These are phyloP conservation scores for Beauveria caledonica DNA, from an alignment of 2,329 filamentous ascomycete species.

Conservation along the genomic window DNA sequence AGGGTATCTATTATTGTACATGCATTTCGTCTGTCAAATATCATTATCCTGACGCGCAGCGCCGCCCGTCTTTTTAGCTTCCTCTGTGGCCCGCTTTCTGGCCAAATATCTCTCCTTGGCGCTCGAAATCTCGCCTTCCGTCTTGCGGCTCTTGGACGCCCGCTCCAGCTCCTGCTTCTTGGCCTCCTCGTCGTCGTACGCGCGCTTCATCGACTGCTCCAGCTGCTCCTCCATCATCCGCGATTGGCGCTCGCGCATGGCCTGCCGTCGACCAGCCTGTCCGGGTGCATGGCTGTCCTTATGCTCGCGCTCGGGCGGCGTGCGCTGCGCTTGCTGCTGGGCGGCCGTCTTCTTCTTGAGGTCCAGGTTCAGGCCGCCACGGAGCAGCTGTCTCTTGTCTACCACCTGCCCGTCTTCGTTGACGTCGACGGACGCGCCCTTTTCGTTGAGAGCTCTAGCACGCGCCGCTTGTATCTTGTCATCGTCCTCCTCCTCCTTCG, in stretches of 20 bases:
- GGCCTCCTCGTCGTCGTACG: slow-evolving; percentile 59
- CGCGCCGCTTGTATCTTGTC: slow-evolving; percentile 53
- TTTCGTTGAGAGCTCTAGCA: slow-evolving; percentile 59
- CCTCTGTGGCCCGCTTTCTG: slow-evolving; percentile 65
- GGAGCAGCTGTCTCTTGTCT: slow-evolving; percentile 73
- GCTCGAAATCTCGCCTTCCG: slow-evolving; percentile 63
- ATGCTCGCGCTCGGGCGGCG: slow-evolving; percentile 21
- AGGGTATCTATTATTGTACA: slow-evolving; percentile 22
- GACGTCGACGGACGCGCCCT: slow-evolving; percentile 53
- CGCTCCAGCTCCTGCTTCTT: slow-evolving; percentile 56
- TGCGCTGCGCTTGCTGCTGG: slow-evolving; percentile 24
- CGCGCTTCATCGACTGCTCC: slow-evolving; percentile 62
- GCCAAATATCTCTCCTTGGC: slow-evolving; percentile 75
- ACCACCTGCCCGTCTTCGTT: slow-evolving; percentile 80
- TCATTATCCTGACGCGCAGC: slow-evolving; percentile 17
- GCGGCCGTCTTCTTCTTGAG: slow-evolving; percentile 46
- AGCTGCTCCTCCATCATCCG: slow-evolving; percentile 74
- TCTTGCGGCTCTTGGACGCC: slow-evolving; percentile 69
- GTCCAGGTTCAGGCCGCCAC: slow-evolving; percentile 65
- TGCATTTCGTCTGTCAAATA: neutral
- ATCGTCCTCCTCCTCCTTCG: slow-evolving; percentile 26
- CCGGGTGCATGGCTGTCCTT: slow-evolving; percentile 30
- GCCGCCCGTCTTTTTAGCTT: slow-evolving; percentile 48
- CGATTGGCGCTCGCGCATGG: slow-evolving; percentile 66
- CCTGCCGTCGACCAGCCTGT: slow-evolving; percentile 47